Percentiles rank a stretch among this genome's conserved stretches.
Conservation (phyloP, 768 basidiomycete species). For the Auriscalpium orientale region DNA sequence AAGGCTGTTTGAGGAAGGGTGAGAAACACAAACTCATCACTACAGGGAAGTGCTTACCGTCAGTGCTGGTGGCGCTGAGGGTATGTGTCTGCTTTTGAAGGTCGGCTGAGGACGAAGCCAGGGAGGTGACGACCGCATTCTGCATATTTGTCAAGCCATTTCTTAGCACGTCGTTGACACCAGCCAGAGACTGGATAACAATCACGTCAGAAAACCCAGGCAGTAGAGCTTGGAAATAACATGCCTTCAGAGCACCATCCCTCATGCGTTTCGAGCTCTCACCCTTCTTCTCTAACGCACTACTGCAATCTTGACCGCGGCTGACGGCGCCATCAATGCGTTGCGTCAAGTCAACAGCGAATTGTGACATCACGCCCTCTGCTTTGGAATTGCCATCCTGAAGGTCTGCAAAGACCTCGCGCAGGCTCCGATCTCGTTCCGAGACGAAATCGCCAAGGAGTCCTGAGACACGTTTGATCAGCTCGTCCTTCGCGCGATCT, state of each 20-base stretch:
- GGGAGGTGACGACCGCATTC: constrained; percentile 35
- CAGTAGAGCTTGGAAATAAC: not conserved
- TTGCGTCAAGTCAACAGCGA: constrained; percentile 42
- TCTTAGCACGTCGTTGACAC: constrained; percentile 32
- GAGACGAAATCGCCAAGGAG: constrained; percentile 65
- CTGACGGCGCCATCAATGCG: constrained; percentile 34
- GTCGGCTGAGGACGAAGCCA: constrained; percentile 43
- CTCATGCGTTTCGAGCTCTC: constrained; percentile 46
- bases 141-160: constrained; percentile 40
- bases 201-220: constrained; percentile 7
- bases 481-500: constrained; percentile 60
- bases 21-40: not conserved
- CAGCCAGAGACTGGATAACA: constrained; percentile 31
- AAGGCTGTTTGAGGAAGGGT: constrained; percentile 34
- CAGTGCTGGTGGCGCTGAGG: constrained; percentile 35
- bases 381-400: constrained; percentile 49
- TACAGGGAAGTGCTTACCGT: constrained; percentile 29
- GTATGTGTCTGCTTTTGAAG: constrained; percentile 41
- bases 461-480: constrained; percentile 67
- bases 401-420: constrained; percentile 46
- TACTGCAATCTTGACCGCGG: constrained; percentile 34
- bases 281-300: constrained; percentile 36
- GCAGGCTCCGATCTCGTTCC: constrained; percentile 59
- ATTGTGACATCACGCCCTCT: constrained; percentile 40
- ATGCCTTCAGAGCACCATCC: constrained; percentile 55